Evolutionary conservation across 768 basidiomycete species (phyloP).

Genomic region (Sporobolomyces phaffii): DNA sequence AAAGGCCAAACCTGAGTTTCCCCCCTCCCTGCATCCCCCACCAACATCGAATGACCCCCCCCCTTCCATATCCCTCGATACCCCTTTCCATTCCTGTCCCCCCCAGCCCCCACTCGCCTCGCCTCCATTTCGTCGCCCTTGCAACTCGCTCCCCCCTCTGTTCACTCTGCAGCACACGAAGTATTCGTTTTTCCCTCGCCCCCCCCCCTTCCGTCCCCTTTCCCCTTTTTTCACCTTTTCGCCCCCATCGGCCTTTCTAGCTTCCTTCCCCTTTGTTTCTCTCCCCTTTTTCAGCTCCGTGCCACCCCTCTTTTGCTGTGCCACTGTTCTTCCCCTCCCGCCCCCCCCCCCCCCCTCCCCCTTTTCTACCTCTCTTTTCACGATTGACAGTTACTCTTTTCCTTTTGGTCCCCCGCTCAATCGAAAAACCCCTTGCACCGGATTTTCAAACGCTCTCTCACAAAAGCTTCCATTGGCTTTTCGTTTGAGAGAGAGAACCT

Average conservation of each 20-base stretch:
- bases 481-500: too few relatives aligned
- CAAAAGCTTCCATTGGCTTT: too few relatives aligned
- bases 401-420: too few relatives aligned
- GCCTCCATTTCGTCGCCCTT: not conserved
- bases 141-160: not conserved
- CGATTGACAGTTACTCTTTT: too few relatives aligned
- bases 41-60: not conserved
- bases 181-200: not conserved
- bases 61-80: not conserved
- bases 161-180: not conserved
- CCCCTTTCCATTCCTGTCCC: not conserved
- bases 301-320: not conserved
- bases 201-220: not conserved
- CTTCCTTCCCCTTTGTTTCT: not conserved
- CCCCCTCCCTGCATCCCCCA: not conserved
- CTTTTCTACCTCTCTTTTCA: too few relatives aligned
- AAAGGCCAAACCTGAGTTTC: constrained; percentile 1
- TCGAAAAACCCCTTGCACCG: too few relatives aligned
- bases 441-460: too few relatives aligned
- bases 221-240: not conserved
- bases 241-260: too few relatives aligned
- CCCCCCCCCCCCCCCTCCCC: not conserved
- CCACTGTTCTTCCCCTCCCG: not conserved
- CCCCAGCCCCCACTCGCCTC: not conserved
- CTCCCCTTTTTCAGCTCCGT: not conserved